phyloP scores from a whole-genome alignment of 139 green algal species.

The Picochlorum sp. region DNA sequence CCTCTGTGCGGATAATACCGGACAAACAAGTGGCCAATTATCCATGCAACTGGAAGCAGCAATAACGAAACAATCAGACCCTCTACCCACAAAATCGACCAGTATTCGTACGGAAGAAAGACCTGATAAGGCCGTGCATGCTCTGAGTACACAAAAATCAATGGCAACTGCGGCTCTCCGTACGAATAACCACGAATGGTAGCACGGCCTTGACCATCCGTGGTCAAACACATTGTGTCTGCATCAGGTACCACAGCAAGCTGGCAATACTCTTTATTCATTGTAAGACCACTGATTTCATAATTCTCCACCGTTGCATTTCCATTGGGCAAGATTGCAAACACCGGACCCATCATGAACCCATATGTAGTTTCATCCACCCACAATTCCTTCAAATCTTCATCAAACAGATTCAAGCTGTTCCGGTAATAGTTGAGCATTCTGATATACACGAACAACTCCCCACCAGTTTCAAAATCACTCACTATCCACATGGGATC shows the following conservation, averaged over 20 bases:
- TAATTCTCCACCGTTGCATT: neutral
- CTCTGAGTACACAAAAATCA: neutral
- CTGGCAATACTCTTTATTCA: neutral
- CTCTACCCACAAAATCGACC: neutral
- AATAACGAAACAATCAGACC: neutral
- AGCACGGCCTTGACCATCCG: neutral
- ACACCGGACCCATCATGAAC: neutral
- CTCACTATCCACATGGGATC: conserved; percentile 19
- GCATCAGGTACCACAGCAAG: neutral
- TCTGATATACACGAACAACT: neutral
- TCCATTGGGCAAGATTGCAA: neutral
- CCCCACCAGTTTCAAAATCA: neutral
- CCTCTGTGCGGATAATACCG: neutral
- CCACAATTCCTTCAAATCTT: neutral
- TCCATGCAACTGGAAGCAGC: neutral
- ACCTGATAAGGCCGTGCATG: neutral
- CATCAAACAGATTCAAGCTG: neutral
- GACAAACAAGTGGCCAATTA: neutral
- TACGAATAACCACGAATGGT: neutral
- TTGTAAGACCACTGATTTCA: neutral
- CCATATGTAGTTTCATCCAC: neutral
- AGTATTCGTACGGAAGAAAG: neutral
- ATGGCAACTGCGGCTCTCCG: neutral
- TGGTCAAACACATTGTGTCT: neutral
- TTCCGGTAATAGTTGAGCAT: neutral